Evolutionary conservation across 495 filamentous ascomycete species (phyloP), one percentile per base, ranked within the genome.

Genomic region (Pseudomonodictys pantanalensis): DNA sequence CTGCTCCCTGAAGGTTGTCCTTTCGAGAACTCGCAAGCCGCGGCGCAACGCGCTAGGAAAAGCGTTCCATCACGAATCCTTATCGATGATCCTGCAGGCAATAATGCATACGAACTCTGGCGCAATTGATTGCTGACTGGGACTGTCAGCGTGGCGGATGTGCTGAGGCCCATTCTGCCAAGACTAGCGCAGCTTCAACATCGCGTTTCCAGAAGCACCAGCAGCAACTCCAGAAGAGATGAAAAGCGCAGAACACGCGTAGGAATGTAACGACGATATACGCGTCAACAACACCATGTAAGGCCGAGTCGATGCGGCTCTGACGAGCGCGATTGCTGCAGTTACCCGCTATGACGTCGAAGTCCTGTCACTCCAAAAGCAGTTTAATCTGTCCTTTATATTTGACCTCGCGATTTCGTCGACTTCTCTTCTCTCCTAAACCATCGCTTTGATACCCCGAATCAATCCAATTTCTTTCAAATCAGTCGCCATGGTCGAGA

Each of bases 401-500:
- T 47, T 47, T 23, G 5, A 47, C 20, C 10, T 47, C 43, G 18
- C 24, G 18, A 8, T 28, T 23, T 22, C 43, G 7, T 12, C 18
- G 3, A n/a, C n/a, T 22, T 47, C 43, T 15, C 15, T 23, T 47
- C 7, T 8, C 17, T 47, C 20, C 4, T 8, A 3, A 5, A 24
- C 22, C 2, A 22, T 8, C 17, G 2, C 43, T 7, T 28, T 22
- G 24, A 47, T 12, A 12, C 41, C 15, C 20, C 41, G 46, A 54
- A 66, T 38, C 24, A n/a, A n/a, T 46, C 23, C 47, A 22, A 30
- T 28, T 52, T 53, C 25, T 8, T 24, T 47, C 30, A 39, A 60
- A 57, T 30, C n/a, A 60, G 15, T 35, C 43, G 56, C 26, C 8
- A 66, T 68, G 66, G 54, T 61, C 38, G 67, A 73, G 44, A 63